Percentiles rank a stretch among this genome's conserved stretches.
Evolutionary conservation across 805 yeast species (phyloP).

Genomic region (Metschnikowia dekortorum): DNA sequence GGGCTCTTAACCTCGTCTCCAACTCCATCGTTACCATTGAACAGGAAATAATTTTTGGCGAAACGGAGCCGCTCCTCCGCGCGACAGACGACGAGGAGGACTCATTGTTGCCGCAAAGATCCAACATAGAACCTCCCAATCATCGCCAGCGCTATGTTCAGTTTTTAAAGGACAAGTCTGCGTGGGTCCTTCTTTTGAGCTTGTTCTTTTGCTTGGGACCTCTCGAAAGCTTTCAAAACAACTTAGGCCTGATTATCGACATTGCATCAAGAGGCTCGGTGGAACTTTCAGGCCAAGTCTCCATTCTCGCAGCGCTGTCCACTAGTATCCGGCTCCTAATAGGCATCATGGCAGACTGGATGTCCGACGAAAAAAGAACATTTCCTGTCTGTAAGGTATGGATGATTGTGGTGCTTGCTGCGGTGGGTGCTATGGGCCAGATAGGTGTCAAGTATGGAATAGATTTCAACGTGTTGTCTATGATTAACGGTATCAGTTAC

Average conservation of each 20-base stretch:
- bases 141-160: slow-evolving; percentile 31
- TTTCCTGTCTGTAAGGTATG: slow-evolving; percentile 31
- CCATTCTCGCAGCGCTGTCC: slow-evolving; percentile 59
- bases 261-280: slow-evolving; percentile 25
- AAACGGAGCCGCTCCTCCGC: slow-evolving; percentile 15
- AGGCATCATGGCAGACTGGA: slow-evolving; percentile 66
- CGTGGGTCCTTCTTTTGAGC: slow-evolving; percentile 60
- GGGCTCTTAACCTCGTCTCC: slow-evolving; percentile 58
- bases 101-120: slow-evolving; percentile 29
- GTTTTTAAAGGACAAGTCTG: slow-evolving; percentile 50
- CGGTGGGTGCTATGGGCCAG: slow-evolving; percentile 33
- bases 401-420: slow-evolving; percentile 25
- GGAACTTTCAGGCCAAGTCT: slow-evolving; percentile 46
- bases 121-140: slow-evolving; percentile 34
- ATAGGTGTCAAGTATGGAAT: slow-evolving; percentile 8
- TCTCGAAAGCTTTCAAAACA: slow-evolving; percentile 76
- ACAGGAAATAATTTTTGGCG: slow-evolving; percentile 41
- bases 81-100: slow-evolving; percentile 7
- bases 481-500: slow-evolving; percentile 63
- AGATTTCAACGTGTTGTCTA: slow-evolving; percentile 29
- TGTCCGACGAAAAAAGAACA: slow-evolving; percentile 29
- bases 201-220: slow-evolving; percentile 76
- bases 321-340: slow-evolving; percentile 63
- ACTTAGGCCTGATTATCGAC: slow-evolving; percentile 69
- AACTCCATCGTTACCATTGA: slow-evolving; percentile 62